Percentiles rank a stretch among this genome's conserved stretches.
phyloP scores from a whole-genome alignment of 768 basidiomycete species.

The Termitomyces sp. region DNA sequence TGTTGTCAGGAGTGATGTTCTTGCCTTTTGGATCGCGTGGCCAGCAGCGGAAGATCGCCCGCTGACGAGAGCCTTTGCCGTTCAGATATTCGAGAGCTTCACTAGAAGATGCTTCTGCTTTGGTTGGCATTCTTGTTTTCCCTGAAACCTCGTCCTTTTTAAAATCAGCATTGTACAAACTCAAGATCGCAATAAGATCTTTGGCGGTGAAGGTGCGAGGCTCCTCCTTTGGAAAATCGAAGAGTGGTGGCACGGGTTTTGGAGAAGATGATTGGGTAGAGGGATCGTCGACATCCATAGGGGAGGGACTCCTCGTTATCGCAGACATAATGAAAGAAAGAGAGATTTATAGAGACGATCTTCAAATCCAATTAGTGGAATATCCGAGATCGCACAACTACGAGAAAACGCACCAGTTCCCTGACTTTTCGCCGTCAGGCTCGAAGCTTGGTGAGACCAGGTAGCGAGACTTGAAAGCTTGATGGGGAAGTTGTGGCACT shows the following conservation, averaged over 20 bases:
- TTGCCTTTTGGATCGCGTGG: slow-evolving; percentile 13
- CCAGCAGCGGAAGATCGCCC: slow-evolving; percentile 12
- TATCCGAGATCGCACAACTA: neutral
- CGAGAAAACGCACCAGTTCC: neutral
- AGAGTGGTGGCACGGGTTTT: neutral
- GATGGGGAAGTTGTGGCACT: too few relatives aligned
- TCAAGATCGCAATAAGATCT: slow-evolving; percentile 12
- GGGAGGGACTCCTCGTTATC: too few relatives aligned
- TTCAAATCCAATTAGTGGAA: neutral
- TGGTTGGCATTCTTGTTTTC: neutral
- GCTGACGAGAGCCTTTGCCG: neutral
- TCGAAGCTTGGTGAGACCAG: neutral
- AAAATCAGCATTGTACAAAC: neutral
- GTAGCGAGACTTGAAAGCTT: too few relatives aligned
- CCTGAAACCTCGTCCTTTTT: neutral
- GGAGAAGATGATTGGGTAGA: neutral
- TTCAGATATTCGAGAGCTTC: slow-evolving; percentile 2
- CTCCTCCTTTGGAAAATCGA: slow-evolving; percentile 9
- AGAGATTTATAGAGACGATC: too few relatives aligned
- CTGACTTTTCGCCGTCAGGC: too few relatives aligned
- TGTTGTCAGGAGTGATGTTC: slow-evolving; percentile 6
- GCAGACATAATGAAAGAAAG: neutral
- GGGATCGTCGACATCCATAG: neutral
- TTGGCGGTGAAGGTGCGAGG: slow-evolving; percentile 10
- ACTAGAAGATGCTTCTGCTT: neutral